These are phyloP conservation scores for Suhomyces canberraensis DNA, from an alignment of 805 yeast species.

Conservation along the genomic window DNA sequence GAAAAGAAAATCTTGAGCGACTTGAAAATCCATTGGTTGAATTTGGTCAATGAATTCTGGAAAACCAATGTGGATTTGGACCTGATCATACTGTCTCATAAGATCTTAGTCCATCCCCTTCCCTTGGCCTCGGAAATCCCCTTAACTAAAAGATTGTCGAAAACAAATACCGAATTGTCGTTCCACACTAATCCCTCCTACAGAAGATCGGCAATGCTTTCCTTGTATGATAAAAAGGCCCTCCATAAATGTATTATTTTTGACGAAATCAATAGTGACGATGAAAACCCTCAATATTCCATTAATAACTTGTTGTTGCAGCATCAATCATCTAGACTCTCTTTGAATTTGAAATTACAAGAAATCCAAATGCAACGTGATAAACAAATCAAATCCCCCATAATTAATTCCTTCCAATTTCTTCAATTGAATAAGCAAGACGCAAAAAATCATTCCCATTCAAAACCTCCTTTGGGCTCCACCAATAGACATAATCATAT, in stretches of 20 bases:
- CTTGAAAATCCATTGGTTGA: slow-evolving; percentile 41
- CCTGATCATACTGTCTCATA: slow-evolving; percentile 7
- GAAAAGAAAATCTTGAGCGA: slow-evolving; percentile 37
- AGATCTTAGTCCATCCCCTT: slow-evolving; percentile 17
- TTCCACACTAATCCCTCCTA: slow-evolving; percentile 43
- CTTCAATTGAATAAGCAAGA: slow-evolving; percentile 1
- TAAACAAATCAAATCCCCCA: slow-evolving; percentile 4
- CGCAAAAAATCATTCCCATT: neutral
- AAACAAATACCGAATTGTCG: slow-evolving; percentile 35
- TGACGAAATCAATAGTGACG: slow-evolving; percentile 19
- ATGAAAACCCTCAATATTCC: slow-evolving; percentile 39
- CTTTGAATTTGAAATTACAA: slow-evolving; percentile 28
- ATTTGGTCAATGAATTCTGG: slow-evolving; percentile 33
- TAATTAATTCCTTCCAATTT: slow-evolving; percentile 4
- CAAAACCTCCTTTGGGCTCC: slow-evolving; percentile 6
- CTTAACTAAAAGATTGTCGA: slow-evolving; percentile 19
- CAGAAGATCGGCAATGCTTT: slow-evolving; percentile 44
- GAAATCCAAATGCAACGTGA: slow-evolving; percentile 17
- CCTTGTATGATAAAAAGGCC: slow-evolving; percentile 36
- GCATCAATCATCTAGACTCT: slow-evolving; percentile 35
- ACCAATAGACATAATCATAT: slow-evolving; percentile 31
- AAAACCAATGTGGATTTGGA: slow-evolving; percentile 20
- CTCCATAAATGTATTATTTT: slow-evolving; percentile 34
- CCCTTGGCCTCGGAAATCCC: slow-evolving; percentile 27
- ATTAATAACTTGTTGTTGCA: slow-evolving; percentile 36